Evolutionary conservation across 352 stramenopile genomes (phyloP).

Genomic region (Phytopythium vexans): DNA sequence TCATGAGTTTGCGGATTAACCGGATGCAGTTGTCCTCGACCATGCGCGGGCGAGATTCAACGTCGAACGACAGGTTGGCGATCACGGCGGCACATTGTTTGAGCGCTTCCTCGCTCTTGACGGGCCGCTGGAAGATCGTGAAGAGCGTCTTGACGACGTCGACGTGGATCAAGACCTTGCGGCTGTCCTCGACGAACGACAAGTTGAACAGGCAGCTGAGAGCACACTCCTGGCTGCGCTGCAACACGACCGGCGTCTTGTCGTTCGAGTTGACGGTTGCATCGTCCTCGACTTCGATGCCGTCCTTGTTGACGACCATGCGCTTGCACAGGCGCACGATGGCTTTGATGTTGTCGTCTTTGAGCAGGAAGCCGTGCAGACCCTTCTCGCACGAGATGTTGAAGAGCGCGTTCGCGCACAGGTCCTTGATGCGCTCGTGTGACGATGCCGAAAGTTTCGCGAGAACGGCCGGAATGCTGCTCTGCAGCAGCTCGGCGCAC

Average conservation of each 20-base stretch:
- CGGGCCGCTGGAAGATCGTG: slow-evolving; percentile 60
- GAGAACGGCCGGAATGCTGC: slow-evolving; percentile 57
- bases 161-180: slow-evolving; percentile 55
- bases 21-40: slow-evolving; percentile 64
- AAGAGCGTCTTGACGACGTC: slow-evolving; percentile 62
- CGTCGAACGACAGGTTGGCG: slow-evolving; percentile 77
- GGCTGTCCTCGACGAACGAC: slow-evolving; percentile 65
- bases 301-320: slow-evolving; percentile 39
- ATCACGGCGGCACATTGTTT: slow-evolving; percentile 61
- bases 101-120: slow-evolving; percentile 65
- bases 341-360: slow-evolving; percentile 66
- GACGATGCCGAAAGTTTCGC: slow-evolving; percentile 35
- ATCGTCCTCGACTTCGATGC: slow-evolving; percentile 62
- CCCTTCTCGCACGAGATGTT: slow-evolving; percentile 78
- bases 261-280: slow-evolving; percentile 19
- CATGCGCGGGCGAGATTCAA: slow-evolving; percentile 49
- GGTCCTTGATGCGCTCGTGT: slow-evolving; percentile 55
- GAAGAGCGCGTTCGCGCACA: slow-evolving; percentile 73
- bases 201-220: slow-evolving; percentile 78
- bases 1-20: slow-evolving; percentile 69
- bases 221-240: slow-evolving; percentile 66
- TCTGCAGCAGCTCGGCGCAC: slow-evolving; percentile 65
- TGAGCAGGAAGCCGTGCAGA: slow-evolving; percentile 60
- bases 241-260: slow-evolving; percentile 40
- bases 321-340: slow-evolving; percentile 66